Base-by-base conservation (phyloP, 495 filamentous ascomycete genomes). In the Bacidia rubella region DNA sequence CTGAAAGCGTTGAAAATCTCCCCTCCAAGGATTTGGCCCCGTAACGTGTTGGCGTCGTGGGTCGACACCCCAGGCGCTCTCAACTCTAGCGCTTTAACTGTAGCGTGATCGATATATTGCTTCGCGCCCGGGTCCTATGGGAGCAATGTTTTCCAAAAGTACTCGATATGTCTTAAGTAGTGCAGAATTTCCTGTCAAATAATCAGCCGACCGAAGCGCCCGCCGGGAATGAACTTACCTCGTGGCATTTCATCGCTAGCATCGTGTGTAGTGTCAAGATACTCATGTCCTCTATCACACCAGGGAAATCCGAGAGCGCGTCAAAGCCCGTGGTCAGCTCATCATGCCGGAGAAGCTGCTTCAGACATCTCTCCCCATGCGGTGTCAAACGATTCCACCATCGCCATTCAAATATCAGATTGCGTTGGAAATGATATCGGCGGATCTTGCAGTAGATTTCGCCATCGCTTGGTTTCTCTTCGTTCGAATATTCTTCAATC, bases 371-470 rank as follows among this genome's bases (percentile, higher is more conserved):
- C 5, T 15, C 15, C 15, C 15, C 15, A 7, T 35, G 15, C 15
- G 15, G 29, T 7, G 15, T 35, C 15, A 35, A 35, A 5, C 15
- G 15, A 7, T 7, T 35, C 29, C 15, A 35, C 29, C 15, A 35
- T 35, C 15, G 29, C 29, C 15, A 35, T 35, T 35, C 15, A 35
- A 35, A 35, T 5, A 5, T 35, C 5, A 35, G 29, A 35, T 35
- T 35, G 15, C 15, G 15, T 35, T 35, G 15, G 15, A 23, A 52
- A 23, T 52, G 12, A 17, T 52, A 43, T 21, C 42, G 2, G 2
- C 64, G 60, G 21, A 69, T 61, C 57, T 71, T 70, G 2, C 59
- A 42, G 54, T 70, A 73, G 12, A 73, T 64, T 40, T 71, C 63
- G 5, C 68, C 58, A 53, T 70, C 60, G 21, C 22, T 62, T 1